Evolutionary conservation across 352 stramenopile genomes (phyloP), one percentile per base, ranked within the genome.

Genomic region (Saprolegnia parasitica): DNA sequence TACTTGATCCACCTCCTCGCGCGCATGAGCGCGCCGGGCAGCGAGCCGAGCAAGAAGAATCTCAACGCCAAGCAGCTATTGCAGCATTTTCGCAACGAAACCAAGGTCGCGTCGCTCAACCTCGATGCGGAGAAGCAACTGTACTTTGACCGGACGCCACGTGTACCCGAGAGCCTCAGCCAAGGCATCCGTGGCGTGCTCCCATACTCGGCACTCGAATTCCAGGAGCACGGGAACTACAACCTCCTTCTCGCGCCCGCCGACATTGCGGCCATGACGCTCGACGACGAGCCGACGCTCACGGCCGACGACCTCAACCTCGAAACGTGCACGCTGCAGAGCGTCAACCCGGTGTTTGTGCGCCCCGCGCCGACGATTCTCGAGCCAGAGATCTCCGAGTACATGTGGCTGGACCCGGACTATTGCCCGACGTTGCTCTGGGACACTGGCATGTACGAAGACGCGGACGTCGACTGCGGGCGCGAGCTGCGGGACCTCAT

Each of bases 351-450:
- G 35, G 86, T 80, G 68, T 96, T 96, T 72, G 91, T 97, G 81
- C 84, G 87, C 35, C 86, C 89, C 10, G 74, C 83, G 13, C 89
- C 89, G 23, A 82, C 88, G 18, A 88, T 97, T 56, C 75, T 96
- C 67, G 84, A 92, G 68, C 86, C 86, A 37, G 89, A 95, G 58
- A 86, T 88, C 78, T 92, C 87, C 18, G 90, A 96, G 78, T 77
- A 96, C 40, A 93, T 96, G 66, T 97, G 91, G 90, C 76, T 97
- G 71, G 96, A 97, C 71, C 89, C 90, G 11, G 88, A 96, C 68
- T 96, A 97, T 74, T 94, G 86, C 56, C 88, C 89, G 39, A 91
- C 85, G 10, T 71, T 97, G 67, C 73, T 97, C 20, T 98, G 91
- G 91, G 91, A 98, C 62, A 79, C 81, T 0, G 93, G 79, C 18